These are phyloP conservation scores for Cercospora sp. DNA, from an alignment of 2,329 filamentous ascomycete genomes.

Conservation along the genomic window DNA sequence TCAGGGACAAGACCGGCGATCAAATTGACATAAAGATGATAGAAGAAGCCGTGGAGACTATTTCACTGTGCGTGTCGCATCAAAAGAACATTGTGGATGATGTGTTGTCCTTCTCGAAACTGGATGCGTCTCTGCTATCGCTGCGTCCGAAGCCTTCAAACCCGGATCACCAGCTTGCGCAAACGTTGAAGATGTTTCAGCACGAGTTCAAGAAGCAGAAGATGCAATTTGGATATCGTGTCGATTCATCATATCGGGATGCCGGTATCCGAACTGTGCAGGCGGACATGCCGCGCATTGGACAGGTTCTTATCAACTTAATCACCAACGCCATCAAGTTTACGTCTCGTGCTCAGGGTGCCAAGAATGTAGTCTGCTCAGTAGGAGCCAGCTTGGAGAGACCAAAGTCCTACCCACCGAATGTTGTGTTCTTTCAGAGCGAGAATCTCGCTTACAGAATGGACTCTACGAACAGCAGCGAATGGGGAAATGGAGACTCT, in stretches of 20 bases:
- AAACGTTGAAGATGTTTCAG: slow-evolving; percentile 40
- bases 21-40: slow-evolving; percentile 29
- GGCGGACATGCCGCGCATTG: slow-evolving; percentile 34
- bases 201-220: slow-evolving; percentile 37
- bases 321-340: slow-evolving; percentile 39
- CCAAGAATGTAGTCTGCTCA: slow-evolving; percentile 30
- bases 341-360: slow-evolving; percentile 30
- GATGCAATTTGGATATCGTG: slow-evolving; percentile 32
- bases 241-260: slow-evolving; percentile 34
- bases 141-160: slow-evolving; percentile 32
- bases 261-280: slow-evolving; percentile 29
- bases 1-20: slow-evolving; percentile 21
- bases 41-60: slow-evolving; percentile 37
- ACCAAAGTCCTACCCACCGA: slow-evolving; percentile 46
- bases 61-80: slow-evolving; percentile 47
- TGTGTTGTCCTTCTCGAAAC: slow-evolving; percentile 40
- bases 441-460: slow-evolving; percentile 41
- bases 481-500: slow-evolving; percentile 44
- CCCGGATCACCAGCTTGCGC: slow-evolving; percentile 32
- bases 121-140: slow-evolving; percentile 37
- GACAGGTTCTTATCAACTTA: slow-evolving; percentile 31
- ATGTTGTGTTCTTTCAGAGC: slow-evolving; percentile 47
- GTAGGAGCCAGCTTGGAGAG: slow-evolving; percentile 35
- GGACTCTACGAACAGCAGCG: slow-evolving; percentile 43
- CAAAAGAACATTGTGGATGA: slow-evolving; percentile 47